Conservation (phyloP, 2,329 filamentous ascomycete genomes). For the Phialophora tarda region DNA sequence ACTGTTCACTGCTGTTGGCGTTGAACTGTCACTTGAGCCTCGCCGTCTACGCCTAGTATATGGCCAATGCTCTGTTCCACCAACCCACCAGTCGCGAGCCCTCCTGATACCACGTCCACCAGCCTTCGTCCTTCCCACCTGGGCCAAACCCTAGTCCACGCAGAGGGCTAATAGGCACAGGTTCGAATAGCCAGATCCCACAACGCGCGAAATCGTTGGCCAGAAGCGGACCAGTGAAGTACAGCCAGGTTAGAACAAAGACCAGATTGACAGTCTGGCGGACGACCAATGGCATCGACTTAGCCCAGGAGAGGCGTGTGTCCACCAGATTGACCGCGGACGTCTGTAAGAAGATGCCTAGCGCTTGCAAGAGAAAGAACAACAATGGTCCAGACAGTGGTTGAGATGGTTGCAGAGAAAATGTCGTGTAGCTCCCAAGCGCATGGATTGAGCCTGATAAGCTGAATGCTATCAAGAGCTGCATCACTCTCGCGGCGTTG, state of each 20-base stretch:
- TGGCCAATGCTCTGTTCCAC: slow-evolving; percentile 40
- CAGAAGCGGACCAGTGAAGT: slow-evolving; percentile 68
- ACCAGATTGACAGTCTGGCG: slow-evolving; percentile 64
- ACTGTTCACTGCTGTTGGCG: not conserved
- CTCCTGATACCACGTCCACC: slow-evolving; percentile 66
- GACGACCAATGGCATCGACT: slow-evolving; percentile 53
- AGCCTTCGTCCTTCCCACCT: slow-evolving; percentile 59
- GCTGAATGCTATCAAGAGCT: slow-evolving; percentile 64
- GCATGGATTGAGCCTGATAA: slow-evolving; percentile 74
- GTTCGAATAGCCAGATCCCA: slow-evolving; percentile 81
- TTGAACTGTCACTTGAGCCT: not conserved
- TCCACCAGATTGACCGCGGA: slow-evolving; percentile 43
- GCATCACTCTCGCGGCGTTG: slow-evolving; percentile 46
- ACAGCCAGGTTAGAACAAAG: slow-evolving; percentile 71
- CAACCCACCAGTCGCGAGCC: slow-evolving; percentile 34
- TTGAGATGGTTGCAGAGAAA: slow-evolving; percentile 59
- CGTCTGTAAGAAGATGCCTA: slow-evolving; percentile 69
- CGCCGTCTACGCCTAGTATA: slow-evolving; percentile 28
- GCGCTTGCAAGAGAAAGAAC: slow-evolving; percentile 75
- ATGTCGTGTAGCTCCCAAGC: slow-evolving; percentile 69
- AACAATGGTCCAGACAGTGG: slow-evolving; percentile 59
- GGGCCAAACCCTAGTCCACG: slow-evolving; percentile 69
- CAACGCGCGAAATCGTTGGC: slow-evolving; percentile 75
- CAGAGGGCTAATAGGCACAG: slow-evolving; percentile 75
- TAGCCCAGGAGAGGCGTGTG: slow-evolving; percentile 44